Base-by-base conservation (phyloP, 805 yeast species). In the Saccharomycopsis sp. region DNA sequence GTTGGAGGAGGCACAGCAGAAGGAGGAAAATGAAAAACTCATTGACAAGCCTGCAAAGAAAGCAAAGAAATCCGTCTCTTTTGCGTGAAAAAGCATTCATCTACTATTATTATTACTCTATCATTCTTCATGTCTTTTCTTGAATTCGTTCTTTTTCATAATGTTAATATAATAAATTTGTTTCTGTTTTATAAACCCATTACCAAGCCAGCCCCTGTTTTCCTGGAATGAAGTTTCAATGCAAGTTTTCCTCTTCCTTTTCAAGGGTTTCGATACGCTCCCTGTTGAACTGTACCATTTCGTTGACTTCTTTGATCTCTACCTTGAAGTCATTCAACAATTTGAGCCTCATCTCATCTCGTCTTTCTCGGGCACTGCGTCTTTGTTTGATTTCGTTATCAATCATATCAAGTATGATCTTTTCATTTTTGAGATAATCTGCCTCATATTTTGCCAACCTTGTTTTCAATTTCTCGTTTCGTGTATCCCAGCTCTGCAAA, bases 51-150 rank as follows among this genome's bases (percentile, higher is more conserved):
- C 50, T 17, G 52, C 52, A 12, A 64, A 63, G 53, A 60, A 53
- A 50, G 66, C 62, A 56, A 58, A 61, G 43, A 50, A 52, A 30
- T 29, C 48, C 26, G 79, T 73, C 31, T 64, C 75, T 4, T 73
- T 73, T 56, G 76, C 76, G 18, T 69, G 49, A 48, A 29, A n/a
- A n/a, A n/a, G n/a, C n/a, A n/a, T n/a, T n/a, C n/a, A n/a, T n/a
- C n/a, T n/a, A n/a, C n/a, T n/a, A n/a, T n/a, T n/a, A n/a, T 30
- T 17, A 5, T 25, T 25, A 16, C n/a, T 21, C 35, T 27, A 31
- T 23, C 7, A 15, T 34, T 7, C n/a, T 30, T 8, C n/a, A 30
- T 13, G 7, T 30, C 16, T 8, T 7, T n/a, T 8, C 6, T 30
- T 30, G n/a, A 25, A 30, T 30, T 30, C 16, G 16, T 30, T 7